Base-by-base conservation (phyloP, 495 filamentous ascomycete species). In the Lindgomyces ingoldianus region DNA sequence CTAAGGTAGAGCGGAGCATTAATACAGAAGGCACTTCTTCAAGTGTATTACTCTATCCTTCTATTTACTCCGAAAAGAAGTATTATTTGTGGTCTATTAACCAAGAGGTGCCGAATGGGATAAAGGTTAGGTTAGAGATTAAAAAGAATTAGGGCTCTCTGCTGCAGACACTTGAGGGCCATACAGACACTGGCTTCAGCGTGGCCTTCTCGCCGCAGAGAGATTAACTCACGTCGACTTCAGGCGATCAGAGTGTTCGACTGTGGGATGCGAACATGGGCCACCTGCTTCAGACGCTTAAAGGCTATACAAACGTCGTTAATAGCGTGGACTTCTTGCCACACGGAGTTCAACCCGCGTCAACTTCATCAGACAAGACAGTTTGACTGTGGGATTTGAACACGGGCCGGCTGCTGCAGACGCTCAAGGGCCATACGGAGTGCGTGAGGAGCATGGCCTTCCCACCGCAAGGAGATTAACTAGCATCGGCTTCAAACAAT, bases 11-110 rank as follows among this genome's bases (percentile, higher is more conserved):
- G 70, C 59, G 29, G 50, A 57, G 55, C 44, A 19, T 46, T 67
- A 16, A 59, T 75, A 44, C 64, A 75, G 39, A 29, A 67, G 4
- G 69, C 59, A n/a, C 60, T 72, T 60, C 55, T 79, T 41, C 70
- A 77, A 57, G 24, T 70, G 58, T 76, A 74, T 14, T 39, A 6
- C 14, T 39, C 33, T 39, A 39, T 39, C 6, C 33, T 39, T 39
- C 6, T 39, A 14, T 39, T 39, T 14, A 6, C 33, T 14, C 33
- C 33, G 6, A 39, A 6, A 39, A 39, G 33, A 39, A 39, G 33
- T 14, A 14, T 39, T 39, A 39, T 14, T 39, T 39, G 14, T 6
- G 14, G 6, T 6, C 14, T 6, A 39, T 39, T 39, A 6, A 39
- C 33, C 6, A 39, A 39, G 14, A 61, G 6, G 58, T 64, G 14